Conservation (phyloP, 495 filamentous ascomycete species). For the Aspergillus saccharolyticus region DNA sequence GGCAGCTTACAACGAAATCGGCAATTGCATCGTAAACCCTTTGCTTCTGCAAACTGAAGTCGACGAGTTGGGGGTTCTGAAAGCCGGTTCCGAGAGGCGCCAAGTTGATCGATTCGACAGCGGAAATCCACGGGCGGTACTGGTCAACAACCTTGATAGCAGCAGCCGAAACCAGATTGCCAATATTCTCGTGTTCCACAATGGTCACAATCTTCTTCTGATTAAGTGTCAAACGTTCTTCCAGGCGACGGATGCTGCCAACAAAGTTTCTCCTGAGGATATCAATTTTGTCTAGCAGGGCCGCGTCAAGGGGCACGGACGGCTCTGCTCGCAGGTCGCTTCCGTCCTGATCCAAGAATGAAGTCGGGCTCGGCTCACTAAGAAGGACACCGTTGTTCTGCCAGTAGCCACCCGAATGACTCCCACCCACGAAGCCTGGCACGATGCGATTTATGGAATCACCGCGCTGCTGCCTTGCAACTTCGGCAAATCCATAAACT, state of each 20-base stretch:
- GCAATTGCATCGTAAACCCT: conserved; percentile 86
- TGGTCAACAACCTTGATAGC: conserved; percentile 75
- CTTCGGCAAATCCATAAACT: conserved; percentile 92
- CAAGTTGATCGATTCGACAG: conserved; percentile 84
- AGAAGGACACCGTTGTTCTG: conserved; percentile 78
- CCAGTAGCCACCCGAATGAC: conserved; percentile 81
- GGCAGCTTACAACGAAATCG: conserved; percentile 80
- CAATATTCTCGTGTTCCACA: conserved; percentile 63
- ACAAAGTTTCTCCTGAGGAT: conserved; percentile 76
- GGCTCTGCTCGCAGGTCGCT: conserved; percentile 69
- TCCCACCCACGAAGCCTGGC: conserved; percentile 86
- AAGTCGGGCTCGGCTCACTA: conserved; percentile 64
- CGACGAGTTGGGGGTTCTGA: conserved; percentile 78
- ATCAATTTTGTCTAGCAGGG: conserved; percentile 76
- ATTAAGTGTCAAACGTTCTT: conserved; percentile 70
- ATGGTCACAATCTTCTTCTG: conserved; percentile 74
- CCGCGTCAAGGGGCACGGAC: conserved; percentile 63
- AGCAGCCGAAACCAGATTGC: conserved; percentile 67
- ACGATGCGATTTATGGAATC: conserved; percentile 84
- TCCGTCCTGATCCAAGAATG: conserved; percentile 76
- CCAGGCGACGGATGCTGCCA: conserved; percentile 74
- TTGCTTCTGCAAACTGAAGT: conserved; percentile 88
- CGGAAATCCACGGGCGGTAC: conserved; percentile 80
- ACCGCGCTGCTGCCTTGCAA: conserved; percentile 84
- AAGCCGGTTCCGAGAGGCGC: conserved; percentile 65